Percentiles rank a stretch among this genome's conserved stretches.
Evolutionary conservation across 371 early-diverging fungal species (phyloP).

Genomic region (Rhizomucor miehei): DNA sequence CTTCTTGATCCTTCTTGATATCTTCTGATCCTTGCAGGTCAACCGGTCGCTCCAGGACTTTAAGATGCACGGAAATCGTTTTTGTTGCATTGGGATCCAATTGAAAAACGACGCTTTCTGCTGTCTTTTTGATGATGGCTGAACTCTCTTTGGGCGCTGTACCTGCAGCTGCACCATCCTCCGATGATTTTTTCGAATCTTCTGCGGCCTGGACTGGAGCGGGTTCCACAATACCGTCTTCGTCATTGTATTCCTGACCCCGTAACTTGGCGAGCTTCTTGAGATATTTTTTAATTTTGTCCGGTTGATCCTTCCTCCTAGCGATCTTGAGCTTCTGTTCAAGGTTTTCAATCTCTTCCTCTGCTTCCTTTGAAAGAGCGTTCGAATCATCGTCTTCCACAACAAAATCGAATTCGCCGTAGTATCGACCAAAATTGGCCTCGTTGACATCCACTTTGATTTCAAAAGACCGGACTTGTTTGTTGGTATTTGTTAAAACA

Average conservation of each 20-base stretch:
- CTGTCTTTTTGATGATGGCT: slow-evolving; percentile 60
- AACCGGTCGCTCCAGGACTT: slow-evolving; percentile 41
- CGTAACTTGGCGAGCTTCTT: slow-evolving; percentile 67
- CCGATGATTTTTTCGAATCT: slow-evolving; percentile 6
- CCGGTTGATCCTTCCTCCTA: slow-evolving; percentile 82
- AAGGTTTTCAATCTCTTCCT: slow-evolving; percentile 92
- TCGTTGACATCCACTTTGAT: slow-evolving; percentile 75
- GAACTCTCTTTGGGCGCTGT: slow-evolving; percentile 22
- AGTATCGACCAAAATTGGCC: slow-evolving; percentile 57
- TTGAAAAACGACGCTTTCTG: slow-evolving; percentile 73
- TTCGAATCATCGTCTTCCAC: slow-evolving; percentile 64
- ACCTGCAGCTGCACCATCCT: slow-evolving; percentile 8
- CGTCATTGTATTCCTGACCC: slow-evolving; percentile 29
- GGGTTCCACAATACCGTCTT: slow-evolving; percentile 9
- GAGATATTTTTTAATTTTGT: slow-evolving; percentile 86
- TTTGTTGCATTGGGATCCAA: slow-evolving; percentile 72
- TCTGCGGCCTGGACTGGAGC: neutral
- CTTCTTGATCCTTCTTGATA: slow-evolving; percentile 5
- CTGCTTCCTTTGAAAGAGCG: slow-evolving; percentile 74
- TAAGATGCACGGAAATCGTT: slow-evolving; percentile 62
- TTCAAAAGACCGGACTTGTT: slow-evolving; percentile 80
- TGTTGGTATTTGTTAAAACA: slow-evolving; percentile 78
- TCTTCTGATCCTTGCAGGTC: neutral
- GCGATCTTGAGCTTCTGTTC: slow-evolving; percentile 98
- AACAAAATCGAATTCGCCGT: slow-evolving; percentile 68